Evolutionary conservation across 257 asterid species (phyloP).

Genomic region (Paraleonurus japonicus): DNA sequence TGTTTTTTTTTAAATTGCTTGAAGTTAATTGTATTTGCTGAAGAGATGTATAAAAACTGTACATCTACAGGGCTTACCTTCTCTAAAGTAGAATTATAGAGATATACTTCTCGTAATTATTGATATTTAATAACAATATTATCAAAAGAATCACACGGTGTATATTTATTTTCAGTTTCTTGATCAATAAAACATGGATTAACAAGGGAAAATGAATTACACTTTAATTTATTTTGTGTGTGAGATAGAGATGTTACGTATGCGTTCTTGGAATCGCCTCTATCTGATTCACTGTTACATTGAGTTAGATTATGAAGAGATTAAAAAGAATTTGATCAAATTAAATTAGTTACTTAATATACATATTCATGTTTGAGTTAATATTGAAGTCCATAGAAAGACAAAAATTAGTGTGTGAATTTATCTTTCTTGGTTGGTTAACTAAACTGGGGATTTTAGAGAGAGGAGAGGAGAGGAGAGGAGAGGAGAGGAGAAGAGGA

Average conservation of each 20-base stretch:
- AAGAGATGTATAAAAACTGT: constrained; percentile 21
- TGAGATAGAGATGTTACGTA: too few species aligned
- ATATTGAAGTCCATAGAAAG: neutral
- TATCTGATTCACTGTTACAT: constrained; percentile 21
- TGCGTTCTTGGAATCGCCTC: neutral
- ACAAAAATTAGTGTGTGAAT: neutral
- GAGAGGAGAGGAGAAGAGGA: neutral
- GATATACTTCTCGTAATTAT: neutral
- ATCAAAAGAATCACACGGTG: constrained; percentile 23
- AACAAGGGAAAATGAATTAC: neutral
- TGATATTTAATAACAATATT: neutral
- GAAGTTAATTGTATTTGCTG: neutral
- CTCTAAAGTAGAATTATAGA: neutral
- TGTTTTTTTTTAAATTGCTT: neutral
- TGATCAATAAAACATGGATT: neutral
- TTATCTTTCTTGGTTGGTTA: too few species aligned
- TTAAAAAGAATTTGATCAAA: neutral
- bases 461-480: neutral
- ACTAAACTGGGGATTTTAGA: neutral
- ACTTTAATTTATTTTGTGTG: too few species aligned
- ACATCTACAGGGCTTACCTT: constrained; percentile 15
- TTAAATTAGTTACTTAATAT: neutral
- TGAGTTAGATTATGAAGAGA: neutral
- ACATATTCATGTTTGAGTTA: neutral
- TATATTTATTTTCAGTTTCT: constrained; percentile 5